Evolutionary conservation across 345 rosid species (phyloP), one percentile per base, ranked within the genome.

Genomic region (Gossypium stocksii): DNA sequence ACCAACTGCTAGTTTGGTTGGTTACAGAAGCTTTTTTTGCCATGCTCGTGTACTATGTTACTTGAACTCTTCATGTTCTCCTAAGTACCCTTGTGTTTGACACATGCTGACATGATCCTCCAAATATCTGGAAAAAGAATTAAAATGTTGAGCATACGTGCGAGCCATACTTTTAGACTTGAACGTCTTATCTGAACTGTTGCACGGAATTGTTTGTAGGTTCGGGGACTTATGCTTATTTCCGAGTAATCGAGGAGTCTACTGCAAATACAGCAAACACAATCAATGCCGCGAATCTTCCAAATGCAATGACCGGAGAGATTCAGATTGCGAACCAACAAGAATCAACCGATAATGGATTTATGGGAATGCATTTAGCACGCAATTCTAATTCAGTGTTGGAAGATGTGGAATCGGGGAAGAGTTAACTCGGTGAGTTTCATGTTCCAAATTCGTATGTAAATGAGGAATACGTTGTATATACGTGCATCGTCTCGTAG

Each of bases 181-280:
- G 58, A 56, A 1, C 12, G 4, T 25, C 43, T 20, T 48, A 62
- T 63, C 67, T 58, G 20, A 71, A 44, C 20, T 62, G 62, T 67
- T 17, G 16, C 19, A 1, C 3, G 9, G 51, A 22, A 66, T 25
- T 71, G 63, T 46, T 64, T 80, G 45, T 64, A 89, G 93, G 87
- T 65, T 91, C 91, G 90, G 90, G 90, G 44, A 85, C 96, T 38
- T 91, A 91, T 66, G 93, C 90, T 49, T 91, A 87, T 81, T 91
- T 91, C 49, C 82, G 77, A 25, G 81, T 77, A 41, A 67, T 91
- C 82, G 89, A 81, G 74, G 90, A 83, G 8, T 77, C 84, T 3
- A 34, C 72, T 22, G 53, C 69, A 53, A 53, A 41, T 51, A 15
- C 20, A 7, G n/a, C 23, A 4, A 84, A 68, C 73, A 83, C 78